Evolutionary conservation across 306 rosid species (phyloP), one percentile per base, ranked within the genome.

Genomic region (Fragaria vesca): DNA sequence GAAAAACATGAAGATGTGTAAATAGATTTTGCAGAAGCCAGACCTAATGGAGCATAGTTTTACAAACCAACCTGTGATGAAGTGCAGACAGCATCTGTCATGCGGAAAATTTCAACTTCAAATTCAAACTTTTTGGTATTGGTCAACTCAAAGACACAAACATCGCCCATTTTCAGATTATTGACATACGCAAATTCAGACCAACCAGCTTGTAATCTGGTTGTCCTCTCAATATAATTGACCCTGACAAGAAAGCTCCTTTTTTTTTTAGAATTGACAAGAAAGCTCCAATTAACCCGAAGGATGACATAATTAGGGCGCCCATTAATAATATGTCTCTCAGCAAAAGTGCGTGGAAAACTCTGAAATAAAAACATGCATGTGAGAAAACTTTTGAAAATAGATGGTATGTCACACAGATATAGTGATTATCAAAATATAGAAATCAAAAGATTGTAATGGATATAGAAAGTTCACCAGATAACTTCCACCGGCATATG

Each of bases 401-500:
- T 47, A 12, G 51, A 47, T 47, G 17, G 0, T 12, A 12, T 47
- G 51, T 12, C 16, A 47, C 17, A 16, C n/a, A 13, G 52, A 48
- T 48, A 48, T 48, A 50, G 6, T 51, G n/a, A 51, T 51, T 45
- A 48, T 51, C 57, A 51, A 17, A 8, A 51, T 16, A 51, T 1
- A 51, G 57, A 51, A 51, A 17, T 16, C 8, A 36, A 79, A 50
- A 50, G 12, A 26, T 83, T 75, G 45, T 74, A 50, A 52, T 66
- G 58, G 8, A 66, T 77, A 75, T 8, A 62, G 21, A 74, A 83
- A 4, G 47, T 38, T 43, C 63, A 42, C 86, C 83, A 83, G 3
- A 74, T 65, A 18, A 66, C 8, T 8, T 18, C 48, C 3, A 8
- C 48, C 8, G 0, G 21, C 43, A 11, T 66, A 38, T 38, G 28